phyloP scores from a whole-genome alignment of 2,329 filamentous ascomycete genomes.

The Clonostachys chloroleuca region DNA sequence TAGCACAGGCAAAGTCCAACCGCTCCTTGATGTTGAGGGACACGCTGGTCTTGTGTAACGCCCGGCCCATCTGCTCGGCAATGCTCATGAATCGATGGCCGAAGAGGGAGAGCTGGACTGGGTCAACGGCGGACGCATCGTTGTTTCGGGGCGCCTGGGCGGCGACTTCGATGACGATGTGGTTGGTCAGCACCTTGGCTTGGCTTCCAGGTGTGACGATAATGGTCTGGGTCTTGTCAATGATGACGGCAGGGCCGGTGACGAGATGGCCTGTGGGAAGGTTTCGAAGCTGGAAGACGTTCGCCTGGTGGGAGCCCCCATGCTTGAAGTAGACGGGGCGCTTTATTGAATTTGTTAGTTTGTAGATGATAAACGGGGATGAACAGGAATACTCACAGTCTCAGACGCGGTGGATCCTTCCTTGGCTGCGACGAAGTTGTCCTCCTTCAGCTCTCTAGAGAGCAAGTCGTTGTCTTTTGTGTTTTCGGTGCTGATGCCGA shows the following conservation, averaged over 20 bases:
- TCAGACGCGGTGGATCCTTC: too few relatives aligned
- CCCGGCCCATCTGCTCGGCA: conserved; percentile 54
- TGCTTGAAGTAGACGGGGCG: not conserved
- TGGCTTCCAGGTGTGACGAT: conserved; percentile 15
- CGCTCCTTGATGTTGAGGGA: conserved; percentile 50
- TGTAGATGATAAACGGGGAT: too few relatives aligned
- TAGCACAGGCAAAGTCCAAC: conserved; percentile 34
- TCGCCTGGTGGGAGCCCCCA: not conserved
- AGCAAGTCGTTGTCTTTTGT: too few relatives aligned
- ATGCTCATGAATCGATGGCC: conserved; percentile 55
- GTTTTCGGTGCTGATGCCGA: conserved; percentile 7
- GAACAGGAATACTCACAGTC: too few relatives aligned
- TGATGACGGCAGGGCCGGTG: conserved; percentile 21
- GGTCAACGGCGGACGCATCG: conserved; percentile 25
- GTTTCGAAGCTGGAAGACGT: conserved; percentile 2
- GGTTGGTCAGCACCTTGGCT: conserved; percentile 18
- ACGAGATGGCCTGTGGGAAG: conserved; percentile 6
- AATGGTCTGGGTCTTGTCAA: conserved; percentile 23
- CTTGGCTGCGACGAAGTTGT: too few relatives aligned
- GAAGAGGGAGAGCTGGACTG: conserved; percentile 49
- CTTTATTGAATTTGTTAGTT: too few relatives aligned
- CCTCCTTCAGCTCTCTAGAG: too few relatives aligned
- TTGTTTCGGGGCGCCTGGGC: not conserved
- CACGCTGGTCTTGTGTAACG: conserved; percentile 49
- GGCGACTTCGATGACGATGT: conserved; percentile 20